Evolutionary conservation across 805 yeast species (phyloP).

Genomic region (Ogataea pini): DNA sequence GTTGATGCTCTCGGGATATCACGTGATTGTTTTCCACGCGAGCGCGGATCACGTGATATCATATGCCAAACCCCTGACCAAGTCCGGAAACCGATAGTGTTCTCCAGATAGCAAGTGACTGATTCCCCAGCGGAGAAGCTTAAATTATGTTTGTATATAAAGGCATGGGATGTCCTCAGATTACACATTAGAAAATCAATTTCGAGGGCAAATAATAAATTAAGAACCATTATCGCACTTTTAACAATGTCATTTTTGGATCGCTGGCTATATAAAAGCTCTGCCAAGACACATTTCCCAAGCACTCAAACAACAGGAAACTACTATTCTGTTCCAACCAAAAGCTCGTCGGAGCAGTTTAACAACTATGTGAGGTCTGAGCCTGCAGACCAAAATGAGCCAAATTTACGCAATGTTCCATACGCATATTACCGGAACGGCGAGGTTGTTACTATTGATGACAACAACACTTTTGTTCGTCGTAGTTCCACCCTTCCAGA

Average conservation of each 20-base stretch:
- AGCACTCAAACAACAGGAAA: conserved; percentile 31
- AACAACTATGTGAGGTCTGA: conserved; percentile 11
- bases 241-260: conserved; percentile 37
- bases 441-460: conserved; percentile 7
- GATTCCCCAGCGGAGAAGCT: not conserved
- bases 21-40: not conserved
- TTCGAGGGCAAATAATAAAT: too few species aligned
- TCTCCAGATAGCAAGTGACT: conserved; percentile 8
- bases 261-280: conserved; percentile 35
- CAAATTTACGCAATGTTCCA: conserved; percentile 35
- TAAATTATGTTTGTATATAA: conserved; percentile 1
- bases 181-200: too few species aligned
- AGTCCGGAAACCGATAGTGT: not conserved
- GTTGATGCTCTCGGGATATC: too few species aligned
- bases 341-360: conserved; percentile 15
- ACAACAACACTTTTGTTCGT: conserved; percentile 6
- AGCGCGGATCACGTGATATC: conserved; percentile 2
- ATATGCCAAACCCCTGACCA: not conserved
- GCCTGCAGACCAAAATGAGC: conserved; percentile 20
- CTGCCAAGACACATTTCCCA: conserved; percentile 16
- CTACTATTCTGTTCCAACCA: conserved; percentile 18
- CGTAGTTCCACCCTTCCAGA: not conserved
- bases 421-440: conserved; percentile 27
- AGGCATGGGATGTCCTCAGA: not conserved
- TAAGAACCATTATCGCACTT: too few species aligned